These are phyloP conservation scores for Lycium ferocissimum DNA, from an alignment of 257 asterid genomes.

Conservation along the genomic window DNA sequence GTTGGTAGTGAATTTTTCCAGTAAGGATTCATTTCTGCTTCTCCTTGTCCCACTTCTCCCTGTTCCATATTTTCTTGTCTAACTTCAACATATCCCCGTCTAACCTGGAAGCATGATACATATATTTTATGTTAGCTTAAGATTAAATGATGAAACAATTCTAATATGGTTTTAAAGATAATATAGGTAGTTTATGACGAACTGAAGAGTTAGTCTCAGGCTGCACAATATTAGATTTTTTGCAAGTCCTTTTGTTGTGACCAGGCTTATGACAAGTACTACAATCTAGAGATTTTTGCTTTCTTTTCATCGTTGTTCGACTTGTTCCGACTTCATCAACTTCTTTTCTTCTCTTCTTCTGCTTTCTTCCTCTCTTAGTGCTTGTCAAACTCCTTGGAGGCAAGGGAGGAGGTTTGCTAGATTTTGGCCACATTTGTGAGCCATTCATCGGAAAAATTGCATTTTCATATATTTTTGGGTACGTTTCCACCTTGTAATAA, in stretches of 20 bases:
- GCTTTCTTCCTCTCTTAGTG: neutral
- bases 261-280: neutral
- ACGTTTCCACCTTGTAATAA: slow-evolving; percentile 7
- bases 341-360: neutral
- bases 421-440: neutral
- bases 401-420: neutral
- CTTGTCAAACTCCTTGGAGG: neutral
- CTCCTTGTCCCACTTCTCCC: too few relatives aligned
- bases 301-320: neutral
- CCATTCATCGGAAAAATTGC: neutral
- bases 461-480: too few relatives aligned
- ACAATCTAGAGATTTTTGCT: neutral
- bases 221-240: neutral
- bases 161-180: neutral
- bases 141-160: too few relatives aligned
- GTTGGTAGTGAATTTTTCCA: too few relatives aligned
- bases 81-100: neutral
- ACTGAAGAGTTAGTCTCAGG: neutral
- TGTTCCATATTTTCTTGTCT: too few relatives aligned
- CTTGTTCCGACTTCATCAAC: neutral
- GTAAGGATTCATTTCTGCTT: too few relatives aligned
- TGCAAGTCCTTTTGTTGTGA: neutral
- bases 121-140: too few relatives aligned
- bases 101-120: neutral
- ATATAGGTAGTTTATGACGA: neutral